Evolutionary conservation across 2,329 filamentous ascomycete species (phyloP).

Genomic region (Colletotrichum eremochloae): DNA sequence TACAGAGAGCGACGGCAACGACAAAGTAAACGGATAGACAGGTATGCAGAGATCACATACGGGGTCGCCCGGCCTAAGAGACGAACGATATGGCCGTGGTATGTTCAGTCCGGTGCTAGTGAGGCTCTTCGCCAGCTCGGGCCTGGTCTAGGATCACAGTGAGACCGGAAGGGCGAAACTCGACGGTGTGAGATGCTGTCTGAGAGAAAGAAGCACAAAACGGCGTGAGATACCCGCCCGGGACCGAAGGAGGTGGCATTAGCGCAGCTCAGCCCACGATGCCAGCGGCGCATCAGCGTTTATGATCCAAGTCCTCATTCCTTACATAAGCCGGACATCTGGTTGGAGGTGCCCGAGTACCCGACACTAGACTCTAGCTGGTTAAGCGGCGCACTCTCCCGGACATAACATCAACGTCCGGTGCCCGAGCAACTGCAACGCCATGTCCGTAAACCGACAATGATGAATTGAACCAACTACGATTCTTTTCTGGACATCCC

Average conservation of each 20-base stretch:
- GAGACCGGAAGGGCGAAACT: slow-evolving; percentile 22
- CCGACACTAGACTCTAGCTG: slow-evolving; percentile 22
- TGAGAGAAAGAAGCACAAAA: slow-evolving; percentile 10
- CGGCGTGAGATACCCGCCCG: slow-evolving; percentile 27
- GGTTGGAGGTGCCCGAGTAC: slow-evolving; percentile 13
- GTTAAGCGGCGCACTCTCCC: neutral
- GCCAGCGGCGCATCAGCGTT: neutral
- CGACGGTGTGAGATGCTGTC: slow-evolving; percentile 19
- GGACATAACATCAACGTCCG: slow-evolving; percentile 34
- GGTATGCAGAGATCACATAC: slow-evolving; percentile 6
- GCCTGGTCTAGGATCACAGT: slow-evolving; percentile 7
- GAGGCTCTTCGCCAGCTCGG: slow-evolving; percentile 35
- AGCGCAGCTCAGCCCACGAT: neutral
- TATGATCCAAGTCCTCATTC: neutral
- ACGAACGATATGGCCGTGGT: slow-evolving; percentile 21
- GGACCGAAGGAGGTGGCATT: slow-evolving; percentile 29
- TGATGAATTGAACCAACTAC: slow-evolving; percentile 1
- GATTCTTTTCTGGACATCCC: slow-evolving; percentile 40
- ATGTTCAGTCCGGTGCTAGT: slow-evolving; percentile 29
- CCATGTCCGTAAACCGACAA: slow-evolving; percentile 15
- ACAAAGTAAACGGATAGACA: neutral
- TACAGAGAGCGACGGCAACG: neutral
- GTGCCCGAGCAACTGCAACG: slow-evolving; percentile 24
- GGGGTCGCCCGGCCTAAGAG: slow-evolving; percentile 8
- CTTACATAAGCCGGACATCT: slow-evolving; percentile 15